A percentile compares a stretch with the other conserved stretches of the same genome.
Conservation (phyloP, 2,329 filamentous ascomycete species). For the Ceratocystis alfenasii region DNA sequence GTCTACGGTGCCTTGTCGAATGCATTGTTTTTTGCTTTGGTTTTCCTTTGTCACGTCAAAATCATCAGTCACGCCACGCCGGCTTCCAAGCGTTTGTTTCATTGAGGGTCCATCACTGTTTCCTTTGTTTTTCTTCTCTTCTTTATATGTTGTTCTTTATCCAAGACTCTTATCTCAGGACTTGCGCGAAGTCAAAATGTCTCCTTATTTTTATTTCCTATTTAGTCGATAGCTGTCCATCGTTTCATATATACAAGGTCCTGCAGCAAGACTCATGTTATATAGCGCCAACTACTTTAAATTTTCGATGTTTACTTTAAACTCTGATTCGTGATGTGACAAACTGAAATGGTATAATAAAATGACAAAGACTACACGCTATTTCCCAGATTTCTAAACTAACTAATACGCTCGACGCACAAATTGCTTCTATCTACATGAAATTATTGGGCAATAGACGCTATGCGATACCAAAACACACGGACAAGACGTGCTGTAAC, state of each 20-base stretch:
- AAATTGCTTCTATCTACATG: too few species aligned
- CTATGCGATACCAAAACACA: too few species aligned
- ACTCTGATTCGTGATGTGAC: background rate
- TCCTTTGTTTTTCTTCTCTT: background rate
- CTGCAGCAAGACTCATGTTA: background rate
- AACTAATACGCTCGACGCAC: too few species aligned
- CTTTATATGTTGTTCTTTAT: background rate
- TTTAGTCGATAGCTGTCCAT: background rate
- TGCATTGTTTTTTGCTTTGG: background rate
- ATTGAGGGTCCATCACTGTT: background rate
- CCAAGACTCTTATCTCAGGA: background rate
- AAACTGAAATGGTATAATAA: background rate
- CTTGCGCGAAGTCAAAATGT: slow-evolving; percentile 5
- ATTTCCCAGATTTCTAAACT: too few species aligned
- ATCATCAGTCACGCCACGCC: slow-evolving; percentile 1
- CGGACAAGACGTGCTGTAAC: too few species aligned
- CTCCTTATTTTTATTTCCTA: background rate
- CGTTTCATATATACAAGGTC: background rate
- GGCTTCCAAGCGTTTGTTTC: background rate
- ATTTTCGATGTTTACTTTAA: background rate
- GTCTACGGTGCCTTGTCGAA: background rate
- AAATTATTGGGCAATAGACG: too few species aligned
- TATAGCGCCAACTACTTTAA: background rate
- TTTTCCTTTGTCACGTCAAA: slow-evolving; percentile 6
- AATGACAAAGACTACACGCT: background rate